Evolutionary conservation across 2,329 filamentous ascomycete genomes (phyloP), one percentile per base, ranked within the genome.

Genomic region (Chrysoporthe puriensis): DNA sequence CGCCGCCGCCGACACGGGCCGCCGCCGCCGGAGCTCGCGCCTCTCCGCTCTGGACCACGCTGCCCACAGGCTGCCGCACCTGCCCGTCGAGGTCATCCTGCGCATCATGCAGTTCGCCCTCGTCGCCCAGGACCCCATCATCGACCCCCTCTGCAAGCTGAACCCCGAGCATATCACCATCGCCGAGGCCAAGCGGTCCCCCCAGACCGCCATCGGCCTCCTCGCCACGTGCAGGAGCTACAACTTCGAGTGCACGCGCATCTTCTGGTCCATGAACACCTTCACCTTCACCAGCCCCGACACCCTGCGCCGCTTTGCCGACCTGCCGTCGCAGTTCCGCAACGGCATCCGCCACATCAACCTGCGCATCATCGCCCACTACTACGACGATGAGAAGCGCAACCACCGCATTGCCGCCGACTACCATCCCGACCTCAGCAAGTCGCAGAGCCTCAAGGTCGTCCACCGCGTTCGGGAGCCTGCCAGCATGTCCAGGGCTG

Each of bases 221-320:
- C 76, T 88, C 2, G 79, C 80, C 4, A 85, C 85, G 2, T 86
- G 83, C 74, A 84, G 76, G 71, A 81, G 82, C 18, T 83, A 85
- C 67, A 72, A 82, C 46, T 71, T 76, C 3, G 86, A 88, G 72
- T 86, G 85, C 46, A 81, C 76, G 16, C 80, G 78, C 21, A 78
- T 82, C 61, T 70, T 88, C 13, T 86, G 86, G 83, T 76, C 79
- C 34, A 82, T 79, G 62, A 88, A 88, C 72, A 75, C 76, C 0
- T 88, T 88, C 70, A 75, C 81, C 34, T 88, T 88, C 75, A 88
- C 86, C 0, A 83, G 79, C n/a, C 81, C 81, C 36, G 78, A 82
- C 48, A 79, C 84, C 2, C 75, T 88, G 5, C 80, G 79, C 50
- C 79, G 81, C 61, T 86, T 88, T 71, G 76, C 79, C 60, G 82